Conservation (phyloP, 345 rosid genomes). For the Salix suchowensis region DNA sequence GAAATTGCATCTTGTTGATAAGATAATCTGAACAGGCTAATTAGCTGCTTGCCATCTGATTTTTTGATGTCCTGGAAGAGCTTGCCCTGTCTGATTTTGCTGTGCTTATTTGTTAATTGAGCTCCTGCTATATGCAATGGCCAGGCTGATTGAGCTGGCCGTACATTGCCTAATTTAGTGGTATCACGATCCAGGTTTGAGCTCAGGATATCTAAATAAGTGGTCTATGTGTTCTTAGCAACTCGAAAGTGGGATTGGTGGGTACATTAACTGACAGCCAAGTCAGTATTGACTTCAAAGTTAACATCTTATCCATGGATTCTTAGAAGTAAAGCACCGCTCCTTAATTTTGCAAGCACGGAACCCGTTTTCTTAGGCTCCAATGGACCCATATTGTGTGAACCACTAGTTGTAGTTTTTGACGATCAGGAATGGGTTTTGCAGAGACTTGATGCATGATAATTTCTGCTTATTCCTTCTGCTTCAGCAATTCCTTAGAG, state of each 20-base stretch:
- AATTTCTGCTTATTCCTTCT: not conserved
- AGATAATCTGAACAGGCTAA: not conserved
- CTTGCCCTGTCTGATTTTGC: not conserved
- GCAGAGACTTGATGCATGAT: not conserved
- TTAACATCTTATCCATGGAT: too few relatives aligned
- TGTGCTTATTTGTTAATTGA: not conserved
- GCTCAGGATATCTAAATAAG: too few relatives aligned
- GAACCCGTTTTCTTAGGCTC: not conserved
- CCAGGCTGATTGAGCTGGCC: not conserved
- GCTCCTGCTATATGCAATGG: too few relatives aligned
- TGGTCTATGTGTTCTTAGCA: not conserved
- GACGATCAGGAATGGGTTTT: not conserved
- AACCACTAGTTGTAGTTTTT: not conserved
- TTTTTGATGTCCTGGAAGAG: not conserved
- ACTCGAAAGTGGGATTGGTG: not conserved
- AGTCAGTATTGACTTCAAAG: too few relatives aligned
- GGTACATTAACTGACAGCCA: not conserved
- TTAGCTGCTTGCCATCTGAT: not conserved
- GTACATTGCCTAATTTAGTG: too few relatives aligned
- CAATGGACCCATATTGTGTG: not conserved
- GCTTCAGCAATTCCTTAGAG: not conserved
- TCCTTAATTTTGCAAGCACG: too few relatives aligned
- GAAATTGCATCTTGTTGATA: not conserved
- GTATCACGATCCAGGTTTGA: too few relatives aligned
- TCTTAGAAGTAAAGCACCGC: too few relatives aligned